These are phyloP conservation scores for Echium plantagineum DNA, from an alignment of 257 asterid species.

Conservation along the genomic window DNA sequence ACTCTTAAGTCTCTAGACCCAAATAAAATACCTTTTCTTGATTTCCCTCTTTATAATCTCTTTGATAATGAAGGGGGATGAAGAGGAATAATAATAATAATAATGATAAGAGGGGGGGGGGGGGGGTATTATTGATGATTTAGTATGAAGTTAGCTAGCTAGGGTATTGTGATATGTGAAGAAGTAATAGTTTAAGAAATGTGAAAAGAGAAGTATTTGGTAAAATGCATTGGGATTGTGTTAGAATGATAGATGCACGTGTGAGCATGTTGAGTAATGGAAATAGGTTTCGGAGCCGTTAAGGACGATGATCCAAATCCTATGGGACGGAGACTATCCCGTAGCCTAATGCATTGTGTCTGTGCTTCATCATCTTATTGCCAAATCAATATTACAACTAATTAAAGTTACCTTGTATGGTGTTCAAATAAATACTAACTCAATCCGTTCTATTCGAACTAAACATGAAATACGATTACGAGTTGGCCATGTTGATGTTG, in stretches of 20 bases:
- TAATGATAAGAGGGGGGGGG: too few species aligned
- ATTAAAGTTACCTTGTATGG: too few species aligned
- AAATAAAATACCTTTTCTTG: not conserved
- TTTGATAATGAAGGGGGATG: constrained; percentile 11
- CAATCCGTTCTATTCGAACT: too few species aligned
- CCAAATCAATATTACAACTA: too few species aligned
- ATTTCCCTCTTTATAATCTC: not conserved
- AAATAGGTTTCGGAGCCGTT: constrained; percentile 25
- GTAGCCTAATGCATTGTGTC: constrained; percentile 58
- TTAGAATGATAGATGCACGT: constrained; percentile 12
- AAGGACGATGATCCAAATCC: constrained; percentile 22
- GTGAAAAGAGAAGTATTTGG: too few species aligned
- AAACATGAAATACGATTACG: too few species aligned
- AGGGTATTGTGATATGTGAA: not conserved
- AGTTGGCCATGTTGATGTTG: too few species aligned
- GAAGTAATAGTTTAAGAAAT: not conserved
- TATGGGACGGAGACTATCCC: constrained; percentile 22
- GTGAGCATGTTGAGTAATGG: constrained; percentile 7
- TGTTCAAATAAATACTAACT: too few species aligned
- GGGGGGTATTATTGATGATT: not conserved
- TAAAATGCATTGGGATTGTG: constrained; percentile 6
- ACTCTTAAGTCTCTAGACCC: not conserved
- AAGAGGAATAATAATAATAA: not conserved
- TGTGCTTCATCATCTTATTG: constrained; percentile 22
- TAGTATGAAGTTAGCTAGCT: not conserved